Base-by-base conservation (phyloP, 2,329 filamentous ascomycete genomes). In the Mycocentrospora acerina region DNA sequence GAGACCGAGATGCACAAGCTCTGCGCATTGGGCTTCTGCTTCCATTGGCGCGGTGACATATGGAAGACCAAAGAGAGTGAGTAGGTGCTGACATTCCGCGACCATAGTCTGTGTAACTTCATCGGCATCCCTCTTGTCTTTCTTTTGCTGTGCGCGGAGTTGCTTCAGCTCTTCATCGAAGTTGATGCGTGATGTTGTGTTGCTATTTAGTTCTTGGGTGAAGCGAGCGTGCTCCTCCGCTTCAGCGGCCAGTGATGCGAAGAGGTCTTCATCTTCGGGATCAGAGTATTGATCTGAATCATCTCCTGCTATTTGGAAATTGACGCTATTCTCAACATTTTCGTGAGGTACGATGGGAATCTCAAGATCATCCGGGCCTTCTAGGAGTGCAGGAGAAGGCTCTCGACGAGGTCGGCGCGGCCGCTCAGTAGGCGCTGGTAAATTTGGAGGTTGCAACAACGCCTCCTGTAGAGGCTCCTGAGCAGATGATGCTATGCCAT, bases 11-110 rank as follows among this genome's bases (percentile, higher is more conserved):
- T 71, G 72, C 1, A 98, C 90, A 4, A 98, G 80, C 68, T 95
- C 88, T 1, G 93, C 93, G 60, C 93, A 98, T 65, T 98, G 93
- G 0, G 93, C 93, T 74, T 98, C 93, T 0, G 93, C 93, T 76
- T 98, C 93, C 93, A 97, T 97, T 0, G 94, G 94, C 0, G 93
- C 93, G 0, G 91, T 98, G 53, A 98, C 85, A 61, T 98, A 98
- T 0, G 93, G 93, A 9, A 98, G 81, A 1, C 93, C 93, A 65
- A 98, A 98, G 7, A 96, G 79, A 4, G 83, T 80, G 14, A 98
- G 80, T 0, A 98, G 78, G 30, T 93, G 85, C 63, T 98, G 93
- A 49, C 93, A 97, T 68, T 98, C 94, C 1, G 85, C 82, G 27
- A 97, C 83, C 93, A 98, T 98, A 51, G 91, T 85, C 51, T 95